These are phyloP conservation scores for Onygena corvina DNA, from an alignment of 2,329 filamentous ascomycete genomes.

Conservation along the genomic window DNA sequence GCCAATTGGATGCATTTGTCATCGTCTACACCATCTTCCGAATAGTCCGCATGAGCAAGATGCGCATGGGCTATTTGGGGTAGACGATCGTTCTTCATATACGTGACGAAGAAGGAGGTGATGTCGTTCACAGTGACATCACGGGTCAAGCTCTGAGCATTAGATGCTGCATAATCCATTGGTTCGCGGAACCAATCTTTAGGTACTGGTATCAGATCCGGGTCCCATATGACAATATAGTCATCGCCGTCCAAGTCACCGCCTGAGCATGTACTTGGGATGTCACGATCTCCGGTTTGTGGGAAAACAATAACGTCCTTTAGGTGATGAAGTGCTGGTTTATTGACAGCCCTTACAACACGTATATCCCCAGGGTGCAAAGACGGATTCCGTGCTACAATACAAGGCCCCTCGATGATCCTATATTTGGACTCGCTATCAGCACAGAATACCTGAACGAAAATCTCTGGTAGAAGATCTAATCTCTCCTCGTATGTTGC, in stretches of 20 bases:
- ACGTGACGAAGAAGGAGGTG: slow-evolving; percentile 73
- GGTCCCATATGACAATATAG: slow-evolving; percentile 88
- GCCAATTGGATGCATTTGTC: slow-evolving; percentile 63
- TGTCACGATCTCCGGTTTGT: slow-evolving; percentile 65
- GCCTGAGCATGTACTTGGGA: slow-evolving; percentile 90
- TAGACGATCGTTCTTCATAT: slow-evolving; percentile 82
- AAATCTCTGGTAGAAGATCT: slow-evolving; percentile 65
- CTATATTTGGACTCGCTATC: slow-evolving; percentile 44
- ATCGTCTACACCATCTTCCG: slow-evolving; percentile 52
- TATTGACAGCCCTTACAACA: slow-evolving; percentile 71
- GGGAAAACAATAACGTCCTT: slow-evolving; percentile 82
- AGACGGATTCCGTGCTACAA: slow-evolving; percentile 84
- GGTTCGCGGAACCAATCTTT: slow-evolving; percentile 56
- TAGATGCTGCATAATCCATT: slow-evolving; percentile 60
- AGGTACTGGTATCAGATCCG: slow-evolving; percentile 61
- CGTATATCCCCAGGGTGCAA: slow-evolving; percentile 87
- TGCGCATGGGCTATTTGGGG: slow-evolving; percentile 71
- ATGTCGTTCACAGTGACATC: slow-evolving; percentile 63
- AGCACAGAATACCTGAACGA: slow-evolving; percentile 62
- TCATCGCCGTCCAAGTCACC: slow-evolving; percentile 95
- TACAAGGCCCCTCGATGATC: slow-evolving; percentile 63
- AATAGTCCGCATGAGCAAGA: slow-evolving; percentile 59
- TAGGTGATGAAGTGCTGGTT: slow-evolving; percentile 59
- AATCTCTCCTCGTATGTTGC: slow-evolving; percentile 34
- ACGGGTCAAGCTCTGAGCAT: slow-evolving; percentile 44